These are phyloP conservation scores for Papiliotrema flavescens DNA, from an alignment of 1,284 basidiomycete species.

Conservation along the genomic window DNA sequence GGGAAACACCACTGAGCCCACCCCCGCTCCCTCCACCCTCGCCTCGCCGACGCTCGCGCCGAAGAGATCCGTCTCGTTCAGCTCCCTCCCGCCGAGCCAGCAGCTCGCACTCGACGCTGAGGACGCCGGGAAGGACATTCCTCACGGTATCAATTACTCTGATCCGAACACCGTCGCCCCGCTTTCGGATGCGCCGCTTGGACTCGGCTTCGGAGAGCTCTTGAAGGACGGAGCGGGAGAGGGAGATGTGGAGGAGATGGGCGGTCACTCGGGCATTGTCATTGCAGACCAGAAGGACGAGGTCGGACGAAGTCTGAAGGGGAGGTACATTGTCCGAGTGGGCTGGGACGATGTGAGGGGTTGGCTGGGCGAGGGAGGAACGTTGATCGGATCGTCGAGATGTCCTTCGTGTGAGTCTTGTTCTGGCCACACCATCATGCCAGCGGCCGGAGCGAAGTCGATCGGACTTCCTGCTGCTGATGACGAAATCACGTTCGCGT, in stretches of 20 bases:
- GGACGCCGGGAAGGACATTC: conserved; percentile 6
- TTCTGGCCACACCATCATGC: background rate
- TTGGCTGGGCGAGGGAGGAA: conserved; percentile 94
- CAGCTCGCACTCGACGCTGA: conserved; percentile 28
- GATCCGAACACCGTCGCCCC: conserved; percentile 33
- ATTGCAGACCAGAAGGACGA: conserved; percentile 54
- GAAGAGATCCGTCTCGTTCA: conserved; percentile 29
- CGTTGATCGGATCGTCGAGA: conserved; percentile 91
- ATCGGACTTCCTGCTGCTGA: too few relatives aligned
- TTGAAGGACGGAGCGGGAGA: conserved; percentile 90
- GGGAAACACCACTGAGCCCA: conserved; percentile 52
- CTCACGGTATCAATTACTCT: conserved; percentile 24
- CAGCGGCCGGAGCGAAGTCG: background rate
- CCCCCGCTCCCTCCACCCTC: conserved; percentile 20
- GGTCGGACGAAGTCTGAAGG: conserved; percentile 64
- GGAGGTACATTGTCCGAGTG: conserved; percentile 89
- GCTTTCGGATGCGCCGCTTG: conserved; percentile 51
- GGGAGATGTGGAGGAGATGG: conserved; percentile 45
- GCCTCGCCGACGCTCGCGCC: conserved; percentile 25
- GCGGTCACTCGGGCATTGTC: conserved; percentile 15
- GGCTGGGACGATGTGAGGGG: conserved; percentile 98
- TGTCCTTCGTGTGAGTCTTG: conserved; percentile 62
- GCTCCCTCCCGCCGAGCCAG: conserved; percentile 36
- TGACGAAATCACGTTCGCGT: too few relatives aligned
- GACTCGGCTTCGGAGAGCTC: conserved; percentile 87